Evolutionary conservation across 352 stramenopile species (phyloP).

Genomic region (Globisporangium orthogonon): DNA sequence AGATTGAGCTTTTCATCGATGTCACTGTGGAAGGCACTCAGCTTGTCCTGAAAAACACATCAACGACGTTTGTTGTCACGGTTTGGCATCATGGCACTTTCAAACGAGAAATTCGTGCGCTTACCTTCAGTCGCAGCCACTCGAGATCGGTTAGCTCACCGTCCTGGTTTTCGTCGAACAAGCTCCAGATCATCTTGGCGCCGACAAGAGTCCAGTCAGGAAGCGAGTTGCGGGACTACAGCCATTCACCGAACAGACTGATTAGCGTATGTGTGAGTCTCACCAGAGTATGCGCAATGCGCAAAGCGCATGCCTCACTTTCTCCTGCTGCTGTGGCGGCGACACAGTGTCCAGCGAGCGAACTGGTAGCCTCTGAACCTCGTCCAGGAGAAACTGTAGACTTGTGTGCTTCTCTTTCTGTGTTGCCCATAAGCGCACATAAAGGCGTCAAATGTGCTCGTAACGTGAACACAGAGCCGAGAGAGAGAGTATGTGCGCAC

Average conservation of each 20-base stretch:
- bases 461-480: not conserved
- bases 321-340: not conserved
- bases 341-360: not conserved
- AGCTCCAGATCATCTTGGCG: conserved; percentile 32
- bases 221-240: conserved; percentile 1
- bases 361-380: conserved; percentile 28
- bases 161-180: conserved; percentile 28
- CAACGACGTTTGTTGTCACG: not conserved
- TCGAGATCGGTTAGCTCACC: conserved; percentile 21
- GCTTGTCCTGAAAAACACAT: conserved; percentile 13
- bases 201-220: conserved; percentile 24
- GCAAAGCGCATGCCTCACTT: not conserved
- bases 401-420: conserved; percentile 53
- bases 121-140: conserved; percentile 32
- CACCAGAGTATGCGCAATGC: not conserved
- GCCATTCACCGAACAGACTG: too few species aligned
- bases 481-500: conserved; percentile 13
- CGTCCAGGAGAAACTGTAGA: conserved; percentile 30
- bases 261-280: too few species aligned
- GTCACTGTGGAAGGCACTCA: conserved; percentile 18
- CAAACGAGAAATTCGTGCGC: not conserved
- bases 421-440: not conserved
- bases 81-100: not conserved
- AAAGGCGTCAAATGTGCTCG: not conserved
- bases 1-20: conserved; percentile 18